Evolutionary conservation across 306 rosid species (phyloP).

Genomic region (Cucumis melo): DNA sequence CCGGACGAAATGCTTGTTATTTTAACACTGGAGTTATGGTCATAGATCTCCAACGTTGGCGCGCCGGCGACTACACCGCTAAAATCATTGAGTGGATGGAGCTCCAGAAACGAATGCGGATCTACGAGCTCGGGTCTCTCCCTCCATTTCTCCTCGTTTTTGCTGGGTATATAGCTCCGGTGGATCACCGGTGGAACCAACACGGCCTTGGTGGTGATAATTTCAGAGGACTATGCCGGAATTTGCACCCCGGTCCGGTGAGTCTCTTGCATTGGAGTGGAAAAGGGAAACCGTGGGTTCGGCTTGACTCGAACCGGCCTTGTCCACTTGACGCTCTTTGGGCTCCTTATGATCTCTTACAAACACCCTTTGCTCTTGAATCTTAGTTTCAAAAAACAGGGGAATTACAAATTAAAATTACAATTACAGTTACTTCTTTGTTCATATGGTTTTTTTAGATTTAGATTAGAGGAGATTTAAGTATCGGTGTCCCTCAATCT

Average conservation of each 20-base stretch:
- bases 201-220: constrained; percentile 98
- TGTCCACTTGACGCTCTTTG: constrained; percentile 87
- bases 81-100: constrained; percentile 95
- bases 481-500: constrained; percentile 1
- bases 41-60: constrained; percentile 65
- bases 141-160: constrained; percentile 86
- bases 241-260: constrained; percentile 82
- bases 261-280: constrained; percentile 97
- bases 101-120: constrained; percentile 88
- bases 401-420: not conserved
- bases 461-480: constrained; percentile 7
- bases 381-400: constrained; percentile 15
- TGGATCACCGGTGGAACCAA: constrained; percentile 91
- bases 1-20: constrained; percentile 61
- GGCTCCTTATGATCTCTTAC: constrained; percentile 82
- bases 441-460: not conserved
- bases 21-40: constrained; percentile 99
- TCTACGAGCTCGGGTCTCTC: constrained; percentile 80
- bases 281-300: constrained; percentile 90
- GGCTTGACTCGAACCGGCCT: constrained; percentile 68
- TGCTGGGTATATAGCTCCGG: constrained; percentile 66
- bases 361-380: constrained; percentile 47
- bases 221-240: constrained; percentile 66
- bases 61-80: constrained; percentile 60
- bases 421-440: not conserved